Evolutionary conservation across 148 eudicot genomes (phyloP), one percentile per base, ranked within the genome.

Genomic region (Spergularia marina): DNA sequence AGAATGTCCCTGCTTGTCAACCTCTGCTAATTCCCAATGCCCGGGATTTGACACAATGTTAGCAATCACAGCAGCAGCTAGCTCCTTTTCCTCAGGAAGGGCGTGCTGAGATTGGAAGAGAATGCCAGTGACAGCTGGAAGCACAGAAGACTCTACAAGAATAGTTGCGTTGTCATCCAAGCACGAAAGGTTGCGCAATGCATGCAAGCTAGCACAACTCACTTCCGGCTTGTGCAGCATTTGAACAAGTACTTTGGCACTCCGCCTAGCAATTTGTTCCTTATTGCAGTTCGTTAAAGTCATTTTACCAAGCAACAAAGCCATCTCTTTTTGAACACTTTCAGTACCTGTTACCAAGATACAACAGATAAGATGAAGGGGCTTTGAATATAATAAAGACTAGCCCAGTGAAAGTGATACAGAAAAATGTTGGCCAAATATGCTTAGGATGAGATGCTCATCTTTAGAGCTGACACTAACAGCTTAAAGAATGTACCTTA

Each of bases 11-110:
- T 77, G 76, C 63, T 64, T 79, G 80, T 87, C 82, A 12, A 79
- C 87, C 16, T 77, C 84, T 53, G 90, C 93, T 74, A 89, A 79
- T 74, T 89, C 93, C 93, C 93, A 89, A 18, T 84, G 87, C 55
- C 93, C 93, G 4, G 93, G 86, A 64, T 79, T 87, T 53, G 93
- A 81, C 49, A 89, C 93, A 52, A 89, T 78, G 53, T 84, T 89
- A 47, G 89, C 87, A 57, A 87, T 76, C 72, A 76, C 71, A 68
- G 87, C 82, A 54, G 93, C 87, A 71, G 90, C 85, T 59, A 89
- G 61, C 65, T 76, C 85, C 77, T 78, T 76, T 49, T 77, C 76
- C 74, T 89, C 85, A 15, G 79, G 68, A 61, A 78, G 14, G 61
- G 81, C 56, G 25, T 83, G 76, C 53, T 78, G 80, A 68, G 81